Conservation (phyloP, 2,329 filamentous ascomycete species). For the Trichoderma sp. region DNA sequence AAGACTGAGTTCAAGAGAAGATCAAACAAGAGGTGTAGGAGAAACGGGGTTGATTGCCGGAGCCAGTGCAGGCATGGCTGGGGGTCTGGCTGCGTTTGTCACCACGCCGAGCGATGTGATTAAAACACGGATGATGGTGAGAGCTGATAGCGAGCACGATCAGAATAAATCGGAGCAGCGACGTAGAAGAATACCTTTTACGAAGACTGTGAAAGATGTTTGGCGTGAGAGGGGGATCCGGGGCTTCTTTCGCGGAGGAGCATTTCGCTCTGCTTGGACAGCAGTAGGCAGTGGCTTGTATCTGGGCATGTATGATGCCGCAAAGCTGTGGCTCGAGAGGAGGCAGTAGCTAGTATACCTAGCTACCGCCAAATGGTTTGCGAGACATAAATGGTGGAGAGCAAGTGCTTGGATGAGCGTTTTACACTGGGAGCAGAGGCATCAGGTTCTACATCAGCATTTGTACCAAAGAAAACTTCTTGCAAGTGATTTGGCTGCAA, state of each 20-base stretch:
- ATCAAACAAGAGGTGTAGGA: conserved; percentile 41
- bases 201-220: conserved; percentile 61
- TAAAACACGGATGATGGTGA: conserved; percentile 86
- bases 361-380: too few relatives aligned
- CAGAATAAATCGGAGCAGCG: conserved; percentile 26
- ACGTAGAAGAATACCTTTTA: neutral
- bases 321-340: conserved; percentile 58
- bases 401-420: too few relatives aligned
- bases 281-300: conserved; percentile 81
- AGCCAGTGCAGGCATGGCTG: conserved; percentile 69
- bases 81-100: conserved; percentile 71
- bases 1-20: conserved; percentile 30
- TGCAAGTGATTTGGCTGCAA: too few relatives aligned
- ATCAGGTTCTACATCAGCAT: too few relatives aligned
- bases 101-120: conserved; percentile 89
- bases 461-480: too few relatives aligned
- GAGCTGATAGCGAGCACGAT: conserved; percentile 42
- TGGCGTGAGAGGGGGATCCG: conserved; percentile 64
- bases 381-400: too few relatives aligned
- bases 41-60: conserved; percentile 73
- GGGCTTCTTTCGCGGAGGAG: conserved; percentile 75
- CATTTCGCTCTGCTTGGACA: conserved; percentile 75
- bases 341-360: neutral
- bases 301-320: conserved; percentile 80
- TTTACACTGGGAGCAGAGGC: too few relatives aligned